Percentiles rank a stretch among this genome's conserved stretches.
Conservation (phyloP, 768 basidiomycete species). For the Postia placenta region DNA sequence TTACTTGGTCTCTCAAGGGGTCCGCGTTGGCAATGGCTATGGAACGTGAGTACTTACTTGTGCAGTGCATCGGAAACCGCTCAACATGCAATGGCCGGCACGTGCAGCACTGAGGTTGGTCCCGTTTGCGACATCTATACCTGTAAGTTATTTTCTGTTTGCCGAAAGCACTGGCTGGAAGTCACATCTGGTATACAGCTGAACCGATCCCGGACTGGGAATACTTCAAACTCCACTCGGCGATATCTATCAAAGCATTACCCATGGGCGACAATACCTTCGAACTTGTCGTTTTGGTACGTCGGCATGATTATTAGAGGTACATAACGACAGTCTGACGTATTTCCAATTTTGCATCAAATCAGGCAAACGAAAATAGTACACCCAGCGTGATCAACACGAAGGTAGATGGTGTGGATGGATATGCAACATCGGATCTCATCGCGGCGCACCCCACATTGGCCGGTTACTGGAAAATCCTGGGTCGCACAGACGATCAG, state of each 20-base stretch:
- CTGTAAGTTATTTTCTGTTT: not conserved
- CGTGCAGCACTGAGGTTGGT: conserved; percentile 9
- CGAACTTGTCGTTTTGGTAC: conserved; percentile 14
- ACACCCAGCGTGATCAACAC: conserved; percentile 27
- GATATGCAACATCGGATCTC: conserved; percentile 36
- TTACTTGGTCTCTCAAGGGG: not conserved
- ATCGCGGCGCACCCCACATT: conserved; percentile 35
- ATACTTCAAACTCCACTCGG: conserved; percentile 17
- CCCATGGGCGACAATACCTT: conserved; percentile 13
- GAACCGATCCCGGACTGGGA: conserved; percentile 15
- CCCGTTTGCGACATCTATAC: not conserved
- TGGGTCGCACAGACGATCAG: conserved; percentile 40
- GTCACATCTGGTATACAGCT: conserved; percentile 4
- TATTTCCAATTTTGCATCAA: not conserved
- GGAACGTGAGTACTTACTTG: conserved; percentile 17
- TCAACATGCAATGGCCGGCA: conserved; percentile 13
- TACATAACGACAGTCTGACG: not conserved
- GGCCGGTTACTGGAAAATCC: conserved; percentile 29
- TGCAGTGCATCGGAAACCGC: conserved; percentile 19
- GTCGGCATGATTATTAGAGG: not conserved
- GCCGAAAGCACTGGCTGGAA: too few relatives aligned
- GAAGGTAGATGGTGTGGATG: conserved; percentile 22
- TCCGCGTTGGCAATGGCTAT: not conserved
- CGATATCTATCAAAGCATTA: conserved; percentile 6
- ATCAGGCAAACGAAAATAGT: not conserved